A percentile compares a stretch with the other conserved stretches of the same genome.
phyloP scores from a whole-genome alignment of 805 yeast genomes.

The Barnettozyma salicaria region DNA sequence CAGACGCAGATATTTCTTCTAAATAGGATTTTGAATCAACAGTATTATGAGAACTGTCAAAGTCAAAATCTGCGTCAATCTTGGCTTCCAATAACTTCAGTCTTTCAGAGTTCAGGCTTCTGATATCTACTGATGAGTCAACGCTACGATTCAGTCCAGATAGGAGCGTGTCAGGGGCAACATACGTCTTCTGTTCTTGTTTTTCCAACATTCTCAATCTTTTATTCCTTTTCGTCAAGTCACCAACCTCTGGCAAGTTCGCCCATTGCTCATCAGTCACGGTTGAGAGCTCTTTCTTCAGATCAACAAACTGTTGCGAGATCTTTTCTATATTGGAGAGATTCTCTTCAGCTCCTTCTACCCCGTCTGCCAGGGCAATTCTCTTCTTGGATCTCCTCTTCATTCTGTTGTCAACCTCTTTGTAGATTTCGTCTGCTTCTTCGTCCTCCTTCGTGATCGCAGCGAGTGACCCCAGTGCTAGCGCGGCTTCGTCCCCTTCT shows the following conservation, averaged over 20 bases:
- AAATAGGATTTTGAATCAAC: constrained; percentile 31
- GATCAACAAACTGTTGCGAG: constrained; percentile 56
- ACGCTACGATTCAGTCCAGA: constrained; percentile 30
- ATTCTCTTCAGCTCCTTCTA: constrained; percentile 26
- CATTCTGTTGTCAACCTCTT: constrained; percentile 55
- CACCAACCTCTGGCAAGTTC: constrained; percentile 80
- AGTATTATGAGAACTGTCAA: constrained; percentile 11
- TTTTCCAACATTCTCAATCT: constrained; percentile 59
- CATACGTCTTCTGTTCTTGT: constrained; percentile 63
- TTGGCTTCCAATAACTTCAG: constrained; percentile 52
- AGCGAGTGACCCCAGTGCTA: constrained; percentile 19
- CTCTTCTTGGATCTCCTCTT: constrained; percentile 26
- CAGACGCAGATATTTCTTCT: constrained; percentile 29
- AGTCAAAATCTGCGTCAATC: constrained; percentile 36
- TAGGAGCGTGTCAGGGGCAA: constrained; percentile 71
- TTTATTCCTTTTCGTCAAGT: constrained; percentile 74
- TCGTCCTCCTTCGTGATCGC: constrained; percentile 50
- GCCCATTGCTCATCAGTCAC: constrained; percentile 76
- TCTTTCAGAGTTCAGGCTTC: constrained; percentile 56
- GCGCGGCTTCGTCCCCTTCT: constrained; percentile 28
- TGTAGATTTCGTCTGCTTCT: constrained; percentile 73
- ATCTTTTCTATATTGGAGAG: constrained; percentile 24
- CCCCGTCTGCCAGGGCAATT: constrained; percentile 23
- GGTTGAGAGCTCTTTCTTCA: constrained; percentile 53
- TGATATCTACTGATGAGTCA: constrained; percentile 36